These are phyloP conservation scores for Botryosphaeria dothidea DNA, from an alignment of 2,329 filamentous ascomycete genomes.

Conservation along the genomic window DNA sequence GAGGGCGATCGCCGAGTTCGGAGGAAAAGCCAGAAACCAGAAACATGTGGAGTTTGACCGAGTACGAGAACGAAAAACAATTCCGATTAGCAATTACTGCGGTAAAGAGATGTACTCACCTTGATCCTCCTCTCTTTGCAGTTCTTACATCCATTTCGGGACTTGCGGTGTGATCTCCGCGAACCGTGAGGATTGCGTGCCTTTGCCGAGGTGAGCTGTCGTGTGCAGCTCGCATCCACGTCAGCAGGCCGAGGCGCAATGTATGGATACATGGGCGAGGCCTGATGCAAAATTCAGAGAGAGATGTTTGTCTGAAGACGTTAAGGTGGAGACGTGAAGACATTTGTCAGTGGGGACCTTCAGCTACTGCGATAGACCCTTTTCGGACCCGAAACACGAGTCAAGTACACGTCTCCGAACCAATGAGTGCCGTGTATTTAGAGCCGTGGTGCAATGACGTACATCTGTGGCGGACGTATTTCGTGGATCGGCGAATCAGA, in stretches of 20 bases:
- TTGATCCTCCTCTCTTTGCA: constrained; percentile 59
- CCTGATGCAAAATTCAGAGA: no score
- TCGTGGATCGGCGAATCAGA: background rate
- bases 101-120: constrained; percentile 39
- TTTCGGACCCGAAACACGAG: background rate
- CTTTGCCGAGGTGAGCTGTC: background rate
- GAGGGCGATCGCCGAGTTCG: no score
- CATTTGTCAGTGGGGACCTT: no score
- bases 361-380: no score
- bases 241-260: background rate
- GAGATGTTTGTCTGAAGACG: no score
- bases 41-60: background rate
- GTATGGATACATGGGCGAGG: background rate
- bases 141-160: constrained; percentile 56
- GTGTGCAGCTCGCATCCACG: background rate
- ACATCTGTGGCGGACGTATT: background rate
- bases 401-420: background rate
- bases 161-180: constrained; percentile 51
- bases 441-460: background rate
- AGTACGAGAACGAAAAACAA: background rate
- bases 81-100: no score
- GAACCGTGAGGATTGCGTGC: background rate
- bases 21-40: no score
- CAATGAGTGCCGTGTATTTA: background rate
- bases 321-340: no score